These are phyloP conservation scores for Globisporangium solare DNA, from an alignment of 352 stramenopile species.

Conservation along the genomic window DNA sequence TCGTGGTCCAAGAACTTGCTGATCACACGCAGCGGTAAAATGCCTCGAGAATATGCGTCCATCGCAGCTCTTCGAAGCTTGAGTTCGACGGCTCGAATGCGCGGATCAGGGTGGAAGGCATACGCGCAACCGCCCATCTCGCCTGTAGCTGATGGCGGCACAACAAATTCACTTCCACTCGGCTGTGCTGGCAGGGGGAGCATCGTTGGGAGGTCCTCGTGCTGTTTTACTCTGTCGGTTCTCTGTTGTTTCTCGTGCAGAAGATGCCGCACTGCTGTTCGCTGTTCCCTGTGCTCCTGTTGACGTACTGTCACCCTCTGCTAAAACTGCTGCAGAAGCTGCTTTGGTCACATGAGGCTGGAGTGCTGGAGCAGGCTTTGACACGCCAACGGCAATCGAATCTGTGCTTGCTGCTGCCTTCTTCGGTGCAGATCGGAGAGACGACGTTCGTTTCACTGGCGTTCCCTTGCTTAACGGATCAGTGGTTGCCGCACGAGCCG, in stretches of 20 bases:
- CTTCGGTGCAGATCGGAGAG: constrained; percentile 2
- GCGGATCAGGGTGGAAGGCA: constrained; percentile 72
- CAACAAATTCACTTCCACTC: background rate
- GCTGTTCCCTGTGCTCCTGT: background rate
- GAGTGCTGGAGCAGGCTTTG: background rate
- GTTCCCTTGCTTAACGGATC: background rate
- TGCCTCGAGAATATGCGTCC: constrained; percentile 60
- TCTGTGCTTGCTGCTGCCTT: background rate
- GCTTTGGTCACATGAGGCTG: background rate
- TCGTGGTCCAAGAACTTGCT: constrained; percentile 63
- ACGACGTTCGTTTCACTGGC: constrained; percentile 14
- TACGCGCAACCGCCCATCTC: constrained; percentile 64
- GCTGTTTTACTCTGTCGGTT: background rate
- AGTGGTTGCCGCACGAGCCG: constrained; percentile 1
- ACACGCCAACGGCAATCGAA: background rate
- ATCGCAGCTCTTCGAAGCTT: constrained; percentile 76
- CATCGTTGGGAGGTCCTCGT: background rate
- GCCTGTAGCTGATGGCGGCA: background rate
- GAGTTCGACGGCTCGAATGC: constrained; percentile 78
- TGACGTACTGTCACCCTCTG: background rate
- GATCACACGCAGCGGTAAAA: constrained; percentile 66
- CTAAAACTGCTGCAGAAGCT: background rate
- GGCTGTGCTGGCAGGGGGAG: background rate
- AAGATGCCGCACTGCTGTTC: background rate
- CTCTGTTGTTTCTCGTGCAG: background rate